A percentile compares a stretch with the other conserved stretches of the same genome.
Conservation (phyloP, 2,329 filamentous ascomycete genomes). For the Ophiocordyceps camponoti-leonardi region DNA sequence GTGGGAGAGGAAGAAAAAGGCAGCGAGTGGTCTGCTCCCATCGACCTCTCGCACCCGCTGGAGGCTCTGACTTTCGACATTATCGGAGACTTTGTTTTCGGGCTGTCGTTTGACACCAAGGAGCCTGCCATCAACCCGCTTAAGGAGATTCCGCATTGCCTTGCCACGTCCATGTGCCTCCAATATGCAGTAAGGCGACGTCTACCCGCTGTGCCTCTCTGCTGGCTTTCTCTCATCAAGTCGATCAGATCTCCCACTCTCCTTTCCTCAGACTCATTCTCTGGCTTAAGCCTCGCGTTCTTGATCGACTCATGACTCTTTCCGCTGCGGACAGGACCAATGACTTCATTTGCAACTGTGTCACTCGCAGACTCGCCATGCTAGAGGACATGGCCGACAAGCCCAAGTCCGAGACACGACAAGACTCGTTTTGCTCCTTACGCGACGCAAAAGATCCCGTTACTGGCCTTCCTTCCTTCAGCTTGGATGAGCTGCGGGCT, state of each 20-base stretch:
- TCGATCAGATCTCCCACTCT: conserved; percentile 1
- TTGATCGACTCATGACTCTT: neutral
- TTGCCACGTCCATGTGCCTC: neutral
- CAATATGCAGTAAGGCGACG: neutral
- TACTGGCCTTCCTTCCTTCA: neutral
- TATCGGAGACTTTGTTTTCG: conserved; percentile 2
- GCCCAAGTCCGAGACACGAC: conserved; percentile 1
- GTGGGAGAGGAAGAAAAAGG: neutral
- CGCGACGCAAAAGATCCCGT: neutral
- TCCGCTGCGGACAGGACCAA: neutral
- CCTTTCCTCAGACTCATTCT: conserved; percentile 1
- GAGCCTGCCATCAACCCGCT: conserved; percentile 1
- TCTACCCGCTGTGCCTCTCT: too few relatives aligned
- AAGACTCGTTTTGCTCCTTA: conserved; percentile 1
- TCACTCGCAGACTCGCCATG: neutral
- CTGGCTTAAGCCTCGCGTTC: conserved; percentile 2
- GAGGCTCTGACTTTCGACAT: conserved; percentile 1
- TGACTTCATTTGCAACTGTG: neutral
- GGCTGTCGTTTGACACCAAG: conserved; percentile 2
- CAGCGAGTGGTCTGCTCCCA: neutral
- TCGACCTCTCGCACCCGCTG: neutral
- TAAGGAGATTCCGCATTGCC: neutral
- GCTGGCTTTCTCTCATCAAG: too few relatives aligned
- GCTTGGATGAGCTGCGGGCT: neutral
- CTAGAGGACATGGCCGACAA: neutral